Conservation (phyloP, 345 rosid genomes). For the Eucalyptus caleyi region DNA sequence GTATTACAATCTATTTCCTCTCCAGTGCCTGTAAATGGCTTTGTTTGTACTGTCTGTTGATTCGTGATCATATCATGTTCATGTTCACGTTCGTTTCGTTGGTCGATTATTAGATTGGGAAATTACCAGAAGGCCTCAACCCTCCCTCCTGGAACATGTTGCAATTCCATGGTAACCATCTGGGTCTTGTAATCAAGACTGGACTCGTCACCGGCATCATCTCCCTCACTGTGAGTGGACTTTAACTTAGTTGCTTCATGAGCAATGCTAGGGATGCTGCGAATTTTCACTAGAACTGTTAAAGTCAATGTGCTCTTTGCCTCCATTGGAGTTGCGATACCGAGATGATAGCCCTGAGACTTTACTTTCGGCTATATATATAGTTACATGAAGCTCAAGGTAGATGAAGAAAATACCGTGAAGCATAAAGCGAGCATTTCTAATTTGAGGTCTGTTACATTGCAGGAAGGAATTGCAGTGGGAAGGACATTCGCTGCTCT, state of each 20-base stretch:
- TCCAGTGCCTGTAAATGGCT: neutral
- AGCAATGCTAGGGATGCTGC: neutral
- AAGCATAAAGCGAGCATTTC: neutral
- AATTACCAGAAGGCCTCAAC: constrained; percentile 75
- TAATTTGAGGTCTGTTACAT: neutral
- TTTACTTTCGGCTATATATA: neutral
- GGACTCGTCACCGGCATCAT: constrained; percentile 84
- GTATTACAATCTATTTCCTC: constrained; percentile 7
- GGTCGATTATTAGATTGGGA: constrained; percentile 48
- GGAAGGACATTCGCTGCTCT: constrained; percentile 94
- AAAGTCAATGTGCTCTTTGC: neutral
- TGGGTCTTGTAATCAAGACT: constrained; percentile 66
- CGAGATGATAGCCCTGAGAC: neutral
- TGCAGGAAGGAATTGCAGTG: constrained; percentile 96
- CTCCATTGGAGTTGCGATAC: neutral
- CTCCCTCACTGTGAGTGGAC: constrained; percentile 68
- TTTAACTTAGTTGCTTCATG: neutral
- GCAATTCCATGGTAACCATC: constrained; percentile 56
- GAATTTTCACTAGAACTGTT: neutral
- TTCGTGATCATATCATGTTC: neutral
- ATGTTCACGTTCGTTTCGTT: neutral
- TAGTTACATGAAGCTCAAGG: neutral
- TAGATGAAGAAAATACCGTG: neutral
- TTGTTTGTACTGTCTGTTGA: neutral
- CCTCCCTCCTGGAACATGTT: constrained; percentile 95